Evolutionary conservation across 225 moss, liverwort and hornwort species (phyloP), one percentile per base, ranked within the genome.

Genomic region (Neckera pumila): DNA sequence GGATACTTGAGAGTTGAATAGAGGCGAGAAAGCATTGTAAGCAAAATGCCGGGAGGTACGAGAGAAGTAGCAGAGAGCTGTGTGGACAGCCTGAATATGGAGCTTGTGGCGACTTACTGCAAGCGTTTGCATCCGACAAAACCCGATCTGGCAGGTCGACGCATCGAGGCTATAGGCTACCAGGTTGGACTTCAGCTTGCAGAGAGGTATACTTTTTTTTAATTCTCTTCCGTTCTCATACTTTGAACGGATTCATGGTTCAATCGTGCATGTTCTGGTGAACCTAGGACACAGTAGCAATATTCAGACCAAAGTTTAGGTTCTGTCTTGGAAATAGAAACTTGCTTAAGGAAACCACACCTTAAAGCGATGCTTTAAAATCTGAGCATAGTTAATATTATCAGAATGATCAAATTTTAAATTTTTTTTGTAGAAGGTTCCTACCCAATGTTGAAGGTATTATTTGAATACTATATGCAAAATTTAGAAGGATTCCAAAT

Each of bases 101-200:
- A 99, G 94, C 92, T 99, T 43, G 91, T 93, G 60, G 96, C 97
- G 60, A 97, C 97, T 12, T 96, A 97, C 82, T 96, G 94, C 92
- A 93, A 94, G 85, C 95, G 97, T 21, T 90, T 97, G 94, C 96
- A 97, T 92, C 98, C 96, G 7, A 94, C 92, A 6, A 96, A 97
- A 85, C 98, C 94, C 21, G 97, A 99, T 53, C 93, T 99, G 54
- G 97, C 97, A 33, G 98, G 96, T 40, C 94, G 95, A 86, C 96
- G 97, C 64, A 96, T 96, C 49, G 97, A 97, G 85, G 96, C 98
- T 42, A 95, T 96, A 45, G 97, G 97, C 54, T 97, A 95, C 71
- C 98, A 97, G 91, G 98, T 99, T 79, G 98, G 98, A 65, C 94
- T 97, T 57, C 98, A 99, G 92, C 96, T 99, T 61, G 97, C 96